A percentile compares a stretch with the other conserved stretches of the same genome.
Conservation (phyloP, 306 rosid genomes). For the Lagenaria siceraria region DNA sequence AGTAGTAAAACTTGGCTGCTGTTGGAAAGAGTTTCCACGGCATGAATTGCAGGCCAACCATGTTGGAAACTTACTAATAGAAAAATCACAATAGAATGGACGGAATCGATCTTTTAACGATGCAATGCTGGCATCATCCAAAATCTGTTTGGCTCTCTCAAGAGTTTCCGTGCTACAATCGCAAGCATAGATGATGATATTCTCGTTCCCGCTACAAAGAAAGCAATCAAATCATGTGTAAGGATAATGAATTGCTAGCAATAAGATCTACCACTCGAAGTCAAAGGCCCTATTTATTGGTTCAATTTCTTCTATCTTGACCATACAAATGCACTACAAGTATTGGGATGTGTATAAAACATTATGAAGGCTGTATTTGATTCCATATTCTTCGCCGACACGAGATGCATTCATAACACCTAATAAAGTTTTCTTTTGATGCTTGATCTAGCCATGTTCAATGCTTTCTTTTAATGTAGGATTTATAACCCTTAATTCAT, state of each 20-base stretch:
- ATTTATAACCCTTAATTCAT: too few species aligned
- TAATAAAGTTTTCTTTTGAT: neutral
- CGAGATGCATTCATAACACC: neutral
- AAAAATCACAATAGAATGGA: constrained; percentile 66
- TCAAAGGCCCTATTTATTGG: neutral
- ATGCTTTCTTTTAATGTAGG: too few species aligned
- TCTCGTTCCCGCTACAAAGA: constrained; percentile 51
- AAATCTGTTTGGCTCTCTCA: constrained; percentile 49
- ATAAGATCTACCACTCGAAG: neutral
- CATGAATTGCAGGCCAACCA: constrained; percentile 67
- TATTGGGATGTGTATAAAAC: neutral
- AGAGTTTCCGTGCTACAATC: constrained; percentile 71
- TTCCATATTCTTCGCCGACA: neutral
- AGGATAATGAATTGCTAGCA: neutral
- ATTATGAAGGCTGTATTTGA: neutral
- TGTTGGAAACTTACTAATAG: constrained; percentile 40
- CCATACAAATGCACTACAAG: neutral
- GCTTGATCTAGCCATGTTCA: too few species aligned
- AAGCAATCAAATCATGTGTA: constrained; percentile 6
- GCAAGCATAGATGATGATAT: constrained; percentile 58
- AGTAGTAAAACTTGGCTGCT: constrained; percentile 11
- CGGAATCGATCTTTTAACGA: constrained; percentile 32
- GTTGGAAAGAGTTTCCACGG: constrained; percentile 18
- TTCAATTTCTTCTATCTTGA: neutral
- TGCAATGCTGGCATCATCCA: constrained; percentile 18